phyloP scores from a whole-genome alignment of 2,329 filamentous ascomycete genomes.

The Paecilomyces dactylethromorphus region DNA sequence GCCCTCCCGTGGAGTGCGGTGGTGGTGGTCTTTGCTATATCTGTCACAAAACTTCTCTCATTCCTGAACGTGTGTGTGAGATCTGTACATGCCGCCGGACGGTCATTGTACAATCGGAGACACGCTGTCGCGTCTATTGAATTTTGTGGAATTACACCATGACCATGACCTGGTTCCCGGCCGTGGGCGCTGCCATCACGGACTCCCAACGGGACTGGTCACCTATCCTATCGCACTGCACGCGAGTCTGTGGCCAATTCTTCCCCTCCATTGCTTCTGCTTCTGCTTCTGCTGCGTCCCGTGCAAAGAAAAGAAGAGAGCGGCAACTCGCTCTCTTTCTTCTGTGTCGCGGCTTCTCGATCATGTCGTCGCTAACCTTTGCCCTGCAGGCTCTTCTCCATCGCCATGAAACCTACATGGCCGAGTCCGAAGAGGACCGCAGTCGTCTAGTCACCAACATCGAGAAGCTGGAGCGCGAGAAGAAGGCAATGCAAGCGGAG shows the following conservation, averaged over 20 bases:
- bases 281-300: no score
- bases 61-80: neutral
- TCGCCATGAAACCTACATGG: conserved; percentile 91
- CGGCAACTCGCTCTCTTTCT: neutral
- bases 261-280: conserved; percentile 6
- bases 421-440: conserved; percentile 82
- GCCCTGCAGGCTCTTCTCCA: conserved; percentile 77
- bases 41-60: neutral
- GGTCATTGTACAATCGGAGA: neutral
- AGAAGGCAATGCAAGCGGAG: conserved; percentile 64
- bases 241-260: conserved; percentile 23
- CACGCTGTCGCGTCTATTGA: neutral
- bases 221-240: conserved; percentile 21
- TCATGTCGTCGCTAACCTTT: conserved; percentile 59
- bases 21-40: neutral
- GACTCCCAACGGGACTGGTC: conserved; percentile 6
- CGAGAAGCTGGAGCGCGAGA: conserved; percentile 66
- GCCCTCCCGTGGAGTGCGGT: neutral
- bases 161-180: neutral
- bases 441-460: conserved; percentile 65
- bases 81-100: neutral
- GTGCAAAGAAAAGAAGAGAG: neutral
- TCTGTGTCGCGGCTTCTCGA: neutral
- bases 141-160: neutral
- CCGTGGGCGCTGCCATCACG: neutral